Base-by-base conservation (phyloP, 2,329 filamentous ascomycete species). In the Aspergillus aculeatus region DNA sequence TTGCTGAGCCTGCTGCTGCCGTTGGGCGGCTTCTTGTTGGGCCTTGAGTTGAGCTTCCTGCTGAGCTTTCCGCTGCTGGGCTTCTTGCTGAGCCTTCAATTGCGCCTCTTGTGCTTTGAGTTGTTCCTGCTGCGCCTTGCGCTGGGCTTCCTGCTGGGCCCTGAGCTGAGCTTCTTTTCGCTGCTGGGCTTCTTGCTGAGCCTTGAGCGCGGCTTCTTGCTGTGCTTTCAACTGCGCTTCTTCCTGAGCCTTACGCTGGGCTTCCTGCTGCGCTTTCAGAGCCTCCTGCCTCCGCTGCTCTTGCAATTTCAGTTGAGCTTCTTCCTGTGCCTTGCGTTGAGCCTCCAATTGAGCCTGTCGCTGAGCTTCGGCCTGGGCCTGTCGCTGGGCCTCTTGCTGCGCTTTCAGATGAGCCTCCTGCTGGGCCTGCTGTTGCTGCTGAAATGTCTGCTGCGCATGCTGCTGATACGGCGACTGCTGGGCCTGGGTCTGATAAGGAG, bases 391-490 rank as follows among this genome's bases (percentile, higher is more conserved):
- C 24, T 64, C 61, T 35, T 59, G 53, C 14, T 59, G 59, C 5
- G 53, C 47, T 24, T 68, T 62, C 14, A 64, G 62, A 19, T 64
- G 57, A 7, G 57, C 44, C 35, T 64, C 63, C 31, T 66, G 62
- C 29, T 66, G 62, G 0, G 50, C 50, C 12, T 67, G 61, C 24
- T 65, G 64, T 12, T 62, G 58, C 47, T 61, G 55, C 26, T 55
- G 57, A 51, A 55, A 59, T 12, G 56, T 57, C 19, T 59, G 57
- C n/a, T 54, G 54, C 16, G 38, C 29, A n/a, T 66, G 61, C n/a
- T 64, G 63, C 14, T 65, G 61, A 16, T 67, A 59, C 7, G 59
- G 49, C 6, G 59, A 56, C 29, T 65, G 66, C 47, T 65, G 66
- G 23, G 62, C 58, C 29, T 59, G 57, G 12, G 62, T 47, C 16